A percentile compares a stretch with the other conserved stretches of the same genome.
phyloP scores from a whole-genome alignment of 768 basidiomycete genomes.

The Psilocybe subaeruginosa region DNA sequence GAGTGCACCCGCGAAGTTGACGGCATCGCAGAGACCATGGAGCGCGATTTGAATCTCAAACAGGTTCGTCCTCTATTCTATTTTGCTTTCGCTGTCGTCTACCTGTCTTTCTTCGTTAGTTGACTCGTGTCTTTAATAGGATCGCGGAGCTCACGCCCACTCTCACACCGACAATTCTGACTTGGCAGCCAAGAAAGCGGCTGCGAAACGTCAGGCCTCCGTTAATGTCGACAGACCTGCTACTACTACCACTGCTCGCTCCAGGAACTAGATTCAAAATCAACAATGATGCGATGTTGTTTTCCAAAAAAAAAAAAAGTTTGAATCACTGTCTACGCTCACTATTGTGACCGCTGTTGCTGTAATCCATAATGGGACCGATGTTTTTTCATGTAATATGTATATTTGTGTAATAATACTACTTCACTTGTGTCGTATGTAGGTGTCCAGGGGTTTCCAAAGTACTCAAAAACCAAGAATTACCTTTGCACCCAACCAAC shows the following conservation, averaged over 20 bases:
- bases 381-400: too few relatives aligned
- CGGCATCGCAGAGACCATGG: conserved; percentile 24
- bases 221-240: not conserved
- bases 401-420: too few relatives aligned
- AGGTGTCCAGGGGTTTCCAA: too few relatives aligned
- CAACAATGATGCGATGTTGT: too few relatives aligned
- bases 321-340: too few relatives aligned
- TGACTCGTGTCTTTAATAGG: not conserved
- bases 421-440: too few relatives aligned
- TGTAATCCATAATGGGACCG: too few relatives aligned
- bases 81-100: not conserved
- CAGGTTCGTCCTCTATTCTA: conserved; percentile 1
- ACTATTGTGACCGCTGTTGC: too few relatives aligned
- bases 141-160: not conserved
- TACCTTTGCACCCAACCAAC: too few relatives aligned
- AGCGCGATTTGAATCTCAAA: conserved; percentile 20
- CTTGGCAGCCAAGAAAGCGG: not conserved
- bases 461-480: too few relatives aligned
- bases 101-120: not conserved
- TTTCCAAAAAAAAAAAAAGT: too few relatives aligned
- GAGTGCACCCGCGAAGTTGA: conserved; percentile 27
- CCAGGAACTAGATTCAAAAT: not conserved
- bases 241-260: not conserved
- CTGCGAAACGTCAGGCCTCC: not conserved
- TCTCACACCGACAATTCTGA: not conserved